A percentile compares a stretch with the other conserved stretches of the same genome.
Evolutionary conservation across 2,329 filamentous ascomycete genomes (phyloP).

Genomic region (Pseudonectria foliicola): DNA sequence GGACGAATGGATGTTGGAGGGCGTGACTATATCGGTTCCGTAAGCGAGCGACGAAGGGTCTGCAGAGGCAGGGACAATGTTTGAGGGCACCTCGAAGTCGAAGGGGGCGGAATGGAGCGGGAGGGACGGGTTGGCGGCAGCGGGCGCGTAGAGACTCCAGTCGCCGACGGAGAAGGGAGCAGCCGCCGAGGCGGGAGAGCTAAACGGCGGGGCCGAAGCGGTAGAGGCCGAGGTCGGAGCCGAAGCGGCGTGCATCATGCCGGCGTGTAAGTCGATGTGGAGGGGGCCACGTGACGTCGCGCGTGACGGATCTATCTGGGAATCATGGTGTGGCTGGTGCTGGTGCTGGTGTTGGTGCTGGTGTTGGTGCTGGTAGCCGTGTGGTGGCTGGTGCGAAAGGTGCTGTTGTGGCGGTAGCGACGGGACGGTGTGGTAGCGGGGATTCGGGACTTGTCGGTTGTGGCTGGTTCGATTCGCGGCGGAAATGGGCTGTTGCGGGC

Average conservation of each 20-base stretch:
- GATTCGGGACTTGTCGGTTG: constrained; percentile 18
- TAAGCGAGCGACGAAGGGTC: constrained; percentile 13
- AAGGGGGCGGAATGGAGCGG: constrained; percentile 14
- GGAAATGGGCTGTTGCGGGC: constrained; percentile 23
- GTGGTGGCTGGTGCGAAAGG: no score
- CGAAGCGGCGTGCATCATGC: background rate
- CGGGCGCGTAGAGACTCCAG: constrained; percentile 17
- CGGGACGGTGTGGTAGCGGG: constrained; percentile 10
- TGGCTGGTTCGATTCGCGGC: constrained; percentile 21
- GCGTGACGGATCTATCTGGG: background rate
- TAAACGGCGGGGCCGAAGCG: no score
- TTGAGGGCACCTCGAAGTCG: constrained; percentile 16
- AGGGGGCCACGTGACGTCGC: background rate
- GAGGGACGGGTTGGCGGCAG: constrained; percentile 7
- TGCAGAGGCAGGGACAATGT: constrained; percentile 12
- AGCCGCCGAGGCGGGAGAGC: no score
- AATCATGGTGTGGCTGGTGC: no score
- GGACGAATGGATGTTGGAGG: constrained; percentile 17
- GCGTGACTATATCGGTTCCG: constrained; percentile 15
- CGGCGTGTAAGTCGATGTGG: constrained; percentile 13
- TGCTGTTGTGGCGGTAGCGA: background rate
- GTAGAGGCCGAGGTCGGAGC: no score
- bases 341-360: no score
- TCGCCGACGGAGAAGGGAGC: background rate
- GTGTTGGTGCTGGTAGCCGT: no score